Evolutionary conservation across 257 asterid species (phyloP), one percentile per base, ranked within the genome.

Genomic region (Catharanthus roseus): DNA sequence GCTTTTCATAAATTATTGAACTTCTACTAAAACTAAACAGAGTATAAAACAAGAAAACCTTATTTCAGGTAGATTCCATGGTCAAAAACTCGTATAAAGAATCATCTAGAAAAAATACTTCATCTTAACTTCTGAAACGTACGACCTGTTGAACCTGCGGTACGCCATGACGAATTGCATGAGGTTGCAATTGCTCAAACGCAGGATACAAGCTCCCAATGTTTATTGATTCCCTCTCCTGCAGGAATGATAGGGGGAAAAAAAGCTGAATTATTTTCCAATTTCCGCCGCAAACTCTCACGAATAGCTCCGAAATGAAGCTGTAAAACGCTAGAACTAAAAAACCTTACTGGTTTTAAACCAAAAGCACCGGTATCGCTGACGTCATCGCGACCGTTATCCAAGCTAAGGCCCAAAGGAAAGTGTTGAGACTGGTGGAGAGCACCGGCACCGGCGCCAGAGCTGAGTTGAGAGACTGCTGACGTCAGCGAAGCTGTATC

Each of bases 321-420:
- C 63, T n/a, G 44, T 4, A 45, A 64, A 62, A 74, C 1, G 4
- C 13, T 45, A 67, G 72, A 73, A 47, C 0, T 6, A 65, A 67
- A 28, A 67, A 76, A n/a, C n/a, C 88, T 81, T 76, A 88, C 90
- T 54, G 84, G 84, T 75, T 84, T 86, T 66, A 82, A 77, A 8
- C 82, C 74, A 76, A 71, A 83, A 69, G 81, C 78, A 42, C 81
- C 85, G 63, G 82, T 51, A 44, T 81, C 82, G 44, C 75, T 82
- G 53, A 85, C 80, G 71, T 84, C 91, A 73, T 86, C 91, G 5
- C 85, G 86, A 58, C 87, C 88, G 74, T 78, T 87, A 73, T 86
- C 92, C 56, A 90, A 83, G 86, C 96, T 84, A 24, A 90, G 81
- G 42, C 92, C 86, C 63, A 86, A 44, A n/a, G 97, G 97, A 47